Base-by-base conservation (phyloP, 805 yeast genomes). In the Nadsonia fulvescens region DNA sequence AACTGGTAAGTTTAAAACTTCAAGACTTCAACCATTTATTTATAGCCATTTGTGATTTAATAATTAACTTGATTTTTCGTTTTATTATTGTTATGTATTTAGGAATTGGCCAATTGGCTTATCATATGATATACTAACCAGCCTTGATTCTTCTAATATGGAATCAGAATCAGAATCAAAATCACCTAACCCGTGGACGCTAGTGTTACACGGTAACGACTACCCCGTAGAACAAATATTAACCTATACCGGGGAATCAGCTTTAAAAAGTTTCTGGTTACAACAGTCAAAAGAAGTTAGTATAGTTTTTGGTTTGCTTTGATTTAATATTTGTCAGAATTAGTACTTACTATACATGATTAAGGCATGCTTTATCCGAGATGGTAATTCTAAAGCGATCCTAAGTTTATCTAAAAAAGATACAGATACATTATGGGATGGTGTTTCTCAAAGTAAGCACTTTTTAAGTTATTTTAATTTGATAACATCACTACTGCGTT, bases 251-350 rank as follows among this genome's bases (percentile, higher is more conserved):
- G 39, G 38, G 3, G n/a, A 23, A 29, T 33, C 39, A 13, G 42
- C 56, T 8, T 36, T 67, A 31, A 57, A 49, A 23, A 63, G 59
- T 26, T 59, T 65, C 25, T 71, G 89, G 72, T 52, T 70, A 33
- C 82, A 86, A 43, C 81, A 70, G 32, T 51, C 81, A 43, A 86
- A 89, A 40, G 95, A n/a, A n/a, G n/a, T n/a, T n/a, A n/a, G n/a
- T n/a, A n/a, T n/a, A n/a, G n/a, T n/a, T n/a, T n/a, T n/a, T n/a
- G n/a, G n/a, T n/a, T n/a, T n/a, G n/a, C n/a, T n/a, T n/a, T n/a
- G n/a, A n/a, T n/a, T n/a, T n/a, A n/a, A n/a, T n/a, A n/a, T n/a
- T n/a, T n/a, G n/a, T n/a, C n/a, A n/a, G n/a, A n/a, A n/a, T n/a
- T n/a, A n/a, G n/a, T n/a, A n/a, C n/a, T n/a, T n/a, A n/a, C n/a